Conservation (phyloP, 495 filamentous ascomycete genomes). For the Cercophora sp. region DNA sequence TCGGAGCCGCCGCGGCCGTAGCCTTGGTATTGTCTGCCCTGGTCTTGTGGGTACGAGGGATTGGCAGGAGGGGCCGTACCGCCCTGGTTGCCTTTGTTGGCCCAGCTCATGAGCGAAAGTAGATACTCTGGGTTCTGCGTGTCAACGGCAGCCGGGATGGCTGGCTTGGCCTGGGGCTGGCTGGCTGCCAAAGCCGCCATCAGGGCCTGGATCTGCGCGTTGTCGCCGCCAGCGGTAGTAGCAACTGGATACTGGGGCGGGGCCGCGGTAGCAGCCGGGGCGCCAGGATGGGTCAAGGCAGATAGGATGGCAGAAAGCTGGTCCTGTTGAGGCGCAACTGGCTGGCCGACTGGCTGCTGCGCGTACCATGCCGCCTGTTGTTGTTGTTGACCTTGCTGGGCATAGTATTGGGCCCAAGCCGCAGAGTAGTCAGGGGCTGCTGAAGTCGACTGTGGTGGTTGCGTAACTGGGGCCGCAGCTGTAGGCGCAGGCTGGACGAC, state of each 20-base stretch:
- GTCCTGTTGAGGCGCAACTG: conserved; percentile 10
- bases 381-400: conserved; percentile 23
- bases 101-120: conserved; percentile 20
- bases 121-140: conserved; percentile 22
- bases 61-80: neutral
- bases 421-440: conserved; percentile 22
- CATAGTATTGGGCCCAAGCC: conserved; percentile 30
- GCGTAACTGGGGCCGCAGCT: neutral
- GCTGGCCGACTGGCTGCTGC: conserved; percentile 12
- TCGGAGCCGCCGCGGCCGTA: conserved; percentile 1
- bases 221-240: no score
- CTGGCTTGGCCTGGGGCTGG: conserved; percentile 12
- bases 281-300: conserved; percentile 20
- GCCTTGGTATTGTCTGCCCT: neutral
- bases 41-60: no score
- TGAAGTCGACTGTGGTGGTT: no score
- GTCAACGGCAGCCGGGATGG: conserved; percentile 4
- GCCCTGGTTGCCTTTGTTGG: neutral
- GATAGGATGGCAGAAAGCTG: conserved; percentile 24
- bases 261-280: neutral
- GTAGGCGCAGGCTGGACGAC: conserved; percentile 1
- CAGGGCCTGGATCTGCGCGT: conserved; percentile 19
- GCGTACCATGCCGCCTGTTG: conserved; percentile 13
- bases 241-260: conserved; percentile 15
- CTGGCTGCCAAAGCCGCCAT: conserved; percentile 15